Base-by-base conservation (phyloP, 768 basidiomycete species). In the Termitomyces sp. region DNA sequence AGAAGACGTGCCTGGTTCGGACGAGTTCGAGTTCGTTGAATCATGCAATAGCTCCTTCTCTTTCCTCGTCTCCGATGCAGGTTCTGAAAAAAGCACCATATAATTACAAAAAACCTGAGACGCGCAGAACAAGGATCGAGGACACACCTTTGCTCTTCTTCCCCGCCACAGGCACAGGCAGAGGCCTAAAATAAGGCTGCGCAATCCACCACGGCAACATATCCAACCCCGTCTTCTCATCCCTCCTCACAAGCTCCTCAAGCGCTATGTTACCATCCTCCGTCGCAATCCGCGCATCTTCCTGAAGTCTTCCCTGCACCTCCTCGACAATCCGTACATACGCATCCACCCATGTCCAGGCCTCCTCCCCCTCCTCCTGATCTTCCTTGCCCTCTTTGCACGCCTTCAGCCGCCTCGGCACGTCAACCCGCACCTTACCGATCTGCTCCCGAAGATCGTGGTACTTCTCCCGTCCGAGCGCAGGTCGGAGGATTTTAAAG, bases 401-500 rank as follows among this genome's bases (percentile, higher is more conserved):
- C 7, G 18, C 40, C 18, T 41, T 9, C 9, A 20, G 43, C 10
- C n/a, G n/a, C 43, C 43, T 9, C 9, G 43, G 43, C 43, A 44
- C 43, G 9, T 20, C 10, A 9, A 44, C n/a, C 9, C 43, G 8
- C 20, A 44, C 43, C 20, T 20, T 44, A 7, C 43, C 43, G 20
- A 44, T 44, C 43, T 20, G 43, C 20, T 44, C 20, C n/a, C 43
- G 3, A 20, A 44, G 43, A 44, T 44, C 43, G 4, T 44, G 10
- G 43, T 41, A 20, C 10, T 9, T 23, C 65, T 93, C 85, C 53
- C 76, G 69, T 32, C 68, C 72, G 41, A 97, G 75, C 0, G 86
- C 89, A 0, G 93, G 92, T 0, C 89, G 85, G 74, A 97, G 82
- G 33, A 98, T 72, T 72, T 97, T 93, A 82, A 97, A 99, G 32